Evolutionary conservation across 2,329 filamentous ascomycete species (phyloP), one percentile per base, ranked within the genome.

Genomic region (Amauroascus verrucosus): DNA sequence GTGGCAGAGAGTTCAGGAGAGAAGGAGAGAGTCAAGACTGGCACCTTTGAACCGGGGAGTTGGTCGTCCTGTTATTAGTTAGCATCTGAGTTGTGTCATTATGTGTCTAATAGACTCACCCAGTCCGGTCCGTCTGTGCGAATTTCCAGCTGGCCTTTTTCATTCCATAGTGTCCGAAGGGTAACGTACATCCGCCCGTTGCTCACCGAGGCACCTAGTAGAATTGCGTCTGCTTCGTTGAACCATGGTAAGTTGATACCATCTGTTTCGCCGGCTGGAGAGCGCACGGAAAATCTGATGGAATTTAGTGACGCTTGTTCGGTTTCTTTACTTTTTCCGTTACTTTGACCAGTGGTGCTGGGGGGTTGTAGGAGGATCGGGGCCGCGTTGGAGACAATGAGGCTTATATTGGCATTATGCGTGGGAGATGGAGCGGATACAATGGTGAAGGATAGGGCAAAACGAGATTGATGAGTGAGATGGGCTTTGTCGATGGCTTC

Each of bases 191-290:
- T 48, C 18, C 32, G 18, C 5, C 45, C 45, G 32, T 37, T 48
- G 45, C 30, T 48, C 13, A 37, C 45, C 8, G 45, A 48, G n/a
- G 45, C 45, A 13, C 18, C 6, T 8, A 48, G 30, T 6, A 48
- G 45, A 1, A 24, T 28, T 22, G 45, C 45, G 45, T 48, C 45
- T 26, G 45, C 45, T 24, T 48, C 45, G 16, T 24, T n/a, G 32
- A 48, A 48, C 45, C 28, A 48, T 48, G 45, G 45, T 14, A 37
- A 30, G 45, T n/a, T 48, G 45, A 48, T 48, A 8, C 45, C 45
- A 11, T 48, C 45, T 6, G 18, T 33, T 35, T 48, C 45, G 5
- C 45, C 45, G 45, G 45, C 45, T 2, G 45, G 45, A 4, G 45
- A 33, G n/a, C 45, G 45, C 18, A 48, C 45, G 14, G 45, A 20